Base-by-base conservation (phyloP, 805 yeast species). In the Cyberlindnera nakhonratchasimensis region DNA sequence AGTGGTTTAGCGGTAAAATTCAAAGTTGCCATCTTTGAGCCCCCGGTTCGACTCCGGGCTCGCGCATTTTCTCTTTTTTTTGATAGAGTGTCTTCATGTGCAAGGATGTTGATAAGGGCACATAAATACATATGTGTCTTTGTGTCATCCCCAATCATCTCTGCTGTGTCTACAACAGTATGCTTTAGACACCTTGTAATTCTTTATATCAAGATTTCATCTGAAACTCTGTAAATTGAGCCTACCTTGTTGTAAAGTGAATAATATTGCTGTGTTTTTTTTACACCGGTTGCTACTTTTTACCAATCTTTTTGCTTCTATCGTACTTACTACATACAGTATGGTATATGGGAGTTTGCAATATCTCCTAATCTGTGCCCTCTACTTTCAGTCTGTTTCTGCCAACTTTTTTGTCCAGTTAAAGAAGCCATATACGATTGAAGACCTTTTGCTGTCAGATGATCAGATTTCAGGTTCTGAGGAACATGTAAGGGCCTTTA, bases 31-130 rank as follows among this genome's bases (percentile, higher is more conserved):
- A 71, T 71, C 73, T 74, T 66, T 63, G 73, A 68, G 75, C 75
- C 75, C 76, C 75, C 74, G 76, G 76, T 71, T 71, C 76, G 75
- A 71, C 70, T 71, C 76, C 76, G 75, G 75, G 76, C 73, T 68
- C 65, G 70, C 75, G 75, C 75, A 71, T 59, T 62, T 57, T 46
- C 42, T 41, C 42, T 38, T 34, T 23, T 16, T 19, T 19, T 19
- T 14, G 16, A 19, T 2, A 6, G 17, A 11, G 12, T 6, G 34
- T 31, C 34, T 7, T 29, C n/a, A n/a, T n/a, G n/a, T n/a, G n/a
- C n/a, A 23, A 23, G 25, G 8, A 11, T 8, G 25, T 8, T 11
- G 25, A 11, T 23, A 23, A 8, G 25, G 25, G 11, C 25, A 23
- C 25, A 23, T 23, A 8, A 11, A 11, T 23, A 11, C 25, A 23